Base-by-base conservation (phyloP, 2,329 filamentous ascomycete genomes). In the Fusarium compactum region DNA sequence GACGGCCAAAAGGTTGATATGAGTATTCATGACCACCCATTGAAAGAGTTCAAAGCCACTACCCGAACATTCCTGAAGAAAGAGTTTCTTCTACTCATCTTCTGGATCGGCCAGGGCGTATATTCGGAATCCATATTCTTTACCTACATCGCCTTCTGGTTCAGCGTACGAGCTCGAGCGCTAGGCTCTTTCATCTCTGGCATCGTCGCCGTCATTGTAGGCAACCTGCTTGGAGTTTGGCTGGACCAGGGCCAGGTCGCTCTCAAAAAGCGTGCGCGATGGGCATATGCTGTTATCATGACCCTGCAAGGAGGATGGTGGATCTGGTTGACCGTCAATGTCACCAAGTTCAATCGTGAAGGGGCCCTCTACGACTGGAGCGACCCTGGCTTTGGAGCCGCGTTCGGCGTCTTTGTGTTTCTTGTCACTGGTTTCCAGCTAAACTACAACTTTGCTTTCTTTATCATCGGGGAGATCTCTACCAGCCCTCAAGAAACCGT, bases 361-460 rank as follows among this genome's bases (percentile, higher is more conserved):
- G 79, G 82, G 18, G 89, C 90, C 0, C 84, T 83, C 1, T 90
- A 87, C 72, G 91, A 93, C 76, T 93, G 91, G 91, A 73, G 76
- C 1, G 85, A 86, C 66, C 67, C 80, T 0, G 89, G 88, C 0
- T 92, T 93, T 58, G 90, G 90, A 1, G 82, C 82, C 38, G 87
- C 84, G 0, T 93, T 92, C 67, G 87, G 85, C 0, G 82, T 92
- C 29, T 92, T 90, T 73, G 69, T 92, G 7, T 86, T 92, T 70
- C 83, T 90, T 73, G 87, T 89, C 2, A 80, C 86, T n/a, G 86
- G 88, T 0, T 92, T 92, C 66, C 90, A 92, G 75, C 70, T 91
- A n/a, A 92, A 92, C 73, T 92, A 92, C 76, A 83, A 92, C 69
- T 91, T 88, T 74, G 78, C 91, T 9, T 91, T 92, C 78, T 92